Percentiles rank a stretch among this genome's conserved stretches.
These are phyloP conservation scores for Capsaspora owczarzaki DNA, from an alignment of 78 protist species.

Conservation along the genomic window DNA sequence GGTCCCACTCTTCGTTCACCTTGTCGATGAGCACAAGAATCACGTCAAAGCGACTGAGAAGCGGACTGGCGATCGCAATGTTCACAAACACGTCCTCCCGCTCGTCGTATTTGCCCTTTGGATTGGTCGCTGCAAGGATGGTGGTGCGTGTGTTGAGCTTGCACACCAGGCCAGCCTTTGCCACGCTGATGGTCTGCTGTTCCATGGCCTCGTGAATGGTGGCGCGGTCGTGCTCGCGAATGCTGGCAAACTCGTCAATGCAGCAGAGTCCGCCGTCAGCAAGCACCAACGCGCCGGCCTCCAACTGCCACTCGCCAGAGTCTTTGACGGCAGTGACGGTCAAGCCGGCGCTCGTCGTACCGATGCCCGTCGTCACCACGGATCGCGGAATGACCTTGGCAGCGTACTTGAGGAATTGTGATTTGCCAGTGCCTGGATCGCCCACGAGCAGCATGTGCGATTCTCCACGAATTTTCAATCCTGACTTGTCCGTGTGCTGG, in stretches of 20 bases:
- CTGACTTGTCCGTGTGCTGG: not conserved
- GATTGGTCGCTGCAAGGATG: constrained; percentile 84
- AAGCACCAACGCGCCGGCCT: constrained; percentile 97
- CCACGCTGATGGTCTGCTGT: constrained; percentile 96
- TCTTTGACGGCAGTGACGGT: constrained; percentile 68
- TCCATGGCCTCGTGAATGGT: constrained; percentile 98
- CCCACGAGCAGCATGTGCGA: constrained; percentile 92
- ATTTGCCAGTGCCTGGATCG: constrained; percentile 90
- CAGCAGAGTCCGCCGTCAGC: constrained; percentile 99
- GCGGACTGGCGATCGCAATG: constrained; percentile 77
- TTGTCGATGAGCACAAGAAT: constrained; percentile 77
- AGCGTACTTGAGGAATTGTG: constrained; percentile 82
- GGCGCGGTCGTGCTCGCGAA: constrained; percentile 70
- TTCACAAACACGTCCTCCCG: constrained; percentile 39
- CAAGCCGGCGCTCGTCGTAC: constrained; percentile 80
- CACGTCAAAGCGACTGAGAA: constrained; percentile 90
- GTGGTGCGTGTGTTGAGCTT: constrained; percentile 79
- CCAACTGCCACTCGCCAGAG: constrained; percentile 72
- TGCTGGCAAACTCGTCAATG: constrained; percentile 92
- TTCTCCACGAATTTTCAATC: constrained; percentile 74
- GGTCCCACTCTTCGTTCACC: not conserved
- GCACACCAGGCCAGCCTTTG: constrained; percentile 94
- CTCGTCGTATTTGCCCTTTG: constrained; percentile 41
- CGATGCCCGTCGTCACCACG: constrained; percentile 92
- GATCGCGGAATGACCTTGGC: constrained; percentile 68